Conservation (phyloP, 352 stramenopile genomes). For the Globisporangium yorkense region DNA sequence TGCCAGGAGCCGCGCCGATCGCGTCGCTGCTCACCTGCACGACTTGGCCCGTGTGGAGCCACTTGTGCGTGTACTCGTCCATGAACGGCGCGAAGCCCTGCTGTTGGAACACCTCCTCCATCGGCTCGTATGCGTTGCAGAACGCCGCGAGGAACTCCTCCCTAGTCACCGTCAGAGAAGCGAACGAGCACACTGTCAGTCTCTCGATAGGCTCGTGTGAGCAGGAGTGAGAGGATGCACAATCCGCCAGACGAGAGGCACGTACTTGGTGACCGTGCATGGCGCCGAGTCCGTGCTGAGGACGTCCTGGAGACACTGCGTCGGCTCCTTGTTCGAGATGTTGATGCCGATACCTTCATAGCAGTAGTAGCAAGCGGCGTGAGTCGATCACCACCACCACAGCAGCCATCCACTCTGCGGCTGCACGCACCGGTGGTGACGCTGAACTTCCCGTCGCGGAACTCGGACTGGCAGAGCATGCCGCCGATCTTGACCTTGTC, state of each 20-base stretch:
- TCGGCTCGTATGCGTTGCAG: constrained; percentile 84
- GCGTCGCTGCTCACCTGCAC: constrained; percentile 62
- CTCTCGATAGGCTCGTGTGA: background rate
- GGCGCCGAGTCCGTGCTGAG: constrained; percentile 46
- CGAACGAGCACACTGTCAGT: background rate
- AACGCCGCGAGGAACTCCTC: constrained; percentile 86
- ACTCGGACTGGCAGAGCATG: constrained; percentile 88
- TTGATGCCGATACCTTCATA: constrained; percentile 79
- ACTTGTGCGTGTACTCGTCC: constrained; percentile 72
- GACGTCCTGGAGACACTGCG: constrained; percentile 81
- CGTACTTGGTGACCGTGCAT: constrained; percentile 76
- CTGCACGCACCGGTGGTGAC: constrained; percentile 66
- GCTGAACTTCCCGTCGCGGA: constrained; percentile 65
- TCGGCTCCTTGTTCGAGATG: constrained; percentile 86
- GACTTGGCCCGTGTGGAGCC: constrained; percentile 81
- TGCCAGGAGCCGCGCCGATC: constrained; percentile 17
- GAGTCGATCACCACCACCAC: background rate
- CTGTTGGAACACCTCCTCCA: constrained; percentile 74
- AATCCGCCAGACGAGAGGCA: background rate
- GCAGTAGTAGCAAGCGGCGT: background rate
- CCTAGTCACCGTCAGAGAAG: constrained; percentile 20
- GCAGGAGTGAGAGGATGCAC: too few species aligned
- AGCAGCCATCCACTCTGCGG: too few species aligned
- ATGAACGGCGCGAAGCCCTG: constrained; percentile 86
- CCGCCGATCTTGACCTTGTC: constrained; percentile 87